Evolutionary conservation across 2,329 filamentous ascomycete genomes (phyloP).

Genomic region (Cladosporium sp.): DNA sequence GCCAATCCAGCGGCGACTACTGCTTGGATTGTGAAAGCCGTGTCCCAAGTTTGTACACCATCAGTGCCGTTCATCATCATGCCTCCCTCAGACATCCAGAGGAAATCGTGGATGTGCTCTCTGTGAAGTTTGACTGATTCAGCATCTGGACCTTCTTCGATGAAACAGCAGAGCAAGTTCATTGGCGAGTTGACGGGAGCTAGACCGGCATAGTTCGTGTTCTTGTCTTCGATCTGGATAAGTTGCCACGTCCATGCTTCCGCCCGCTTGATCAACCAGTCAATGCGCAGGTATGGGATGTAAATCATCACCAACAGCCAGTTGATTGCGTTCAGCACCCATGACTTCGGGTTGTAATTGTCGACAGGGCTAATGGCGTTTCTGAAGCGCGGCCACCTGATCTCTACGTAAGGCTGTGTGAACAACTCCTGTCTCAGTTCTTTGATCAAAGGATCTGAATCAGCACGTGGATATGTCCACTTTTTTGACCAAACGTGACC

Average conservation of each 20-base stretch:
- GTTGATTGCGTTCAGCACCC: conserved; percentile 73
- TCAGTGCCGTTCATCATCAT: conserved; percentile 96
- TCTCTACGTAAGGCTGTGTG: conserved; percentile 68
- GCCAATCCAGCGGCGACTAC: conserved; percentile 74
- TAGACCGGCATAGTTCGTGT: conserved; percentile 80
- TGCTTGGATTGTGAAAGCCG: conserved; percentile 81
- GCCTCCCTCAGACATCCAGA: conserved; percentile 90
- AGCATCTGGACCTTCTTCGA: conserved; percentile 74
- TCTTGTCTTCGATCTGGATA: conserved; percentile 86
- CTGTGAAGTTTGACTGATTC: conserved; percentile 69
- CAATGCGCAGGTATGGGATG: conserved; percentile 69
- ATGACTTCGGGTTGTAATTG: conserved; percentile 90
- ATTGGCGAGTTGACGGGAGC: conserved; percentile 87
- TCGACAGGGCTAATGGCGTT: conserved; percentile 77
- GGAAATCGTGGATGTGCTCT: conserved; percentile 75
- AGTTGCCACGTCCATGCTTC: conserved; percentile 79
- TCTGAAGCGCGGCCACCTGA: conserved; percentile 72
- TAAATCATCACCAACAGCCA: conserved; percentile 75
- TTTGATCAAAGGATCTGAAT: conserved; percentile 62
- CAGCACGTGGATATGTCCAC: conserved; percentile 66
- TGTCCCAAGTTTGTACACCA: conserved; percentile 98
- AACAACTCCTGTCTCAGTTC: conserved; percentile 78
- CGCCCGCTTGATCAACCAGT: conserved; percentile 62
- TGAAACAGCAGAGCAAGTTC: conserved; percentile 83
- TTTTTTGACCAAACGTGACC: conserved; percentile 80